phyloP scores from a whole-genome alignment of 495 filamentous ascomycete species.

The Trichoderma asperelloides region DNA sequence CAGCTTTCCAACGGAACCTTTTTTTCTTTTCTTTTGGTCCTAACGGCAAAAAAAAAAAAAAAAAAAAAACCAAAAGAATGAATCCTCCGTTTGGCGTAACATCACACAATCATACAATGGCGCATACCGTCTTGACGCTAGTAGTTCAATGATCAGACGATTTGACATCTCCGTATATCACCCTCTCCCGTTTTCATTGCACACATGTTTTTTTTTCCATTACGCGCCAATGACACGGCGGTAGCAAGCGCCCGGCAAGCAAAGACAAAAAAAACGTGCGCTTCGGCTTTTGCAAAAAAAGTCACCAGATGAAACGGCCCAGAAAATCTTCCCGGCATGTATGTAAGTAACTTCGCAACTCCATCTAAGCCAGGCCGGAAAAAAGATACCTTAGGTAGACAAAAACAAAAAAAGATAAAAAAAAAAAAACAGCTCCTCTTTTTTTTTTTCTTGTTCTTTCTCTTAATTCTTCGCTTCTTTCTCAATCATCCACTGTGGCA shows the following conservation, averaged over 20 bases:
- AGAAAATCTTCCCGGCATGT: too few species aligned
- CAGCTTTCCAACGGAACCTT: not conserved
- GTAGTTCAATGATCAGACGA: not conserved
- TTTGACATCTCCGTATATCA: not conserved
- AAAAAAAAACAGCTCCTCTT: not conserved
- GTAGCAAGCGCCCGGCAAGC: not conserved
- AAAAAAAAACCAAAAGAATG: too few species aligned
- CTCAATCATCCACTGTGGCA: not conserved
- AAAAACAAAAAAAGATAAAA: not conserved
- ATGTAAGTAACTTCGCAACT: too few species aligned
- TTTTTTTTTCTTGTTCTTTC: not conserved
- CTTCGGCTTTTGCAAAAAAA: not conserved
- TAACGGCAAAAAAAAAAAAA: too few species aligned
- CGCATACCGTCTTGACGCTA: not conserved
- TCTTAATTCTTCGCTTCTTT: too few species aligned
- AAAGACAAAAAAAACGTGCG: not conserved
- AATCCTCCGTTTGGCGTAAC: not conserved
- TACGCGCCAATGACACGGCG: not conserved
- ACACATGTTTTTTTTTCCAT: too few species aligned
- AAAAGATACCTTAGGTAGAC: too few species aligned
- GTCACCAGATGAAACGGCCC: too few species aligned
- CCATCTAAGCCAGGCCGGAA: too few species aligned
- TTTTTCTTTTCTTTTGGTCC: not conserved
- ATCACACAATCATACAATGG: not conserved
- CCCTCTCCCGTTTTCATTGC: not conserved